Base-by-base conservation (phyloP, 73 alveolate species). In the Paramecium bursaria region DNA sequence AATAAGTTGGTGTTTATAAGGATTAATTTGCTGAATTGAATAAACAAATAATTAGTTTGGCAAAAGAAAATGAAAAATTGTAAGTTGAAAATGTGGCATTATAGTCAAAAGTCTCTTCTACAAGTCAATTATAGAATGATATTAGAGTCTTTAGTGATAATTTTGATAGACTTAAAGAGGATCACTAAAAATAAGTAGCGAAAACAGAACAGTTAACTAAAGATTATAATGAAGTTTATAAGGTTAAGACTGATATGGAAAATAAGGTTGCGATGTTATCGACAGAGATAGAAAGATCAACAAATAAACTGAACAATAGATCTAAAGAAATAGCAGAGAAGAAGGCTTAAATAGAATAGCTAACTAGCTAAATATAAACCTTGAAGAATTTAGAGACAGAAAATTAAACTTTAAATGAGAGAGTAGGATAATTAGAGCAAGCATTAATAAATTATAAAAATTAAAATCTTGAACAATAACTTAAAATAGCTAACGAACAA, bases 251-350 rank as follows among this genome's bases (percentile, higher is more conserved):
- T 33, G 80, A 61, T 61, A 15, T 61, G 19, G 80, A 61, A 61
- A 61, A 61, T 61, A 61, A 61, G 14, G 42, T 61, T 23, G 80
- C 80, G 9, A 61, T 61, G 80, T 35, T 61, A 17, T 61, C 80
- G 19, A 61, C 80, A 9, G 80, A 61, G 31, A 46, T 61, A 14
- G 80, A 61, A 61, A 61, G 80, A 61, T 61, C 42, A 35, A 35
- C 31, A 35, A 35, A 61, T 35, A 61, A 61, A 61, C 42, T 61
- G 17, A 61, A 61, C 50, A 61, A 46, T 17, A 61, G 80, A 61
- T 31, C 25, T 35, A 61, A 61, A 15, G 80, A 61, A 27, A 46
- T 42, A 35, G 80, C 31, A 35, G 31, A 61, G 42, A 14, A 17
- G 19, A 61, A 61, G 9, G 31, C 25, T 14, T 4, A 61, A 35